Evolutionary conservation across 2,329 filamentous ascomycete species (phyloP), one percentile per base, ranked within the genome.

Genomic region (Sporothrix euskadiensis): DNA sequence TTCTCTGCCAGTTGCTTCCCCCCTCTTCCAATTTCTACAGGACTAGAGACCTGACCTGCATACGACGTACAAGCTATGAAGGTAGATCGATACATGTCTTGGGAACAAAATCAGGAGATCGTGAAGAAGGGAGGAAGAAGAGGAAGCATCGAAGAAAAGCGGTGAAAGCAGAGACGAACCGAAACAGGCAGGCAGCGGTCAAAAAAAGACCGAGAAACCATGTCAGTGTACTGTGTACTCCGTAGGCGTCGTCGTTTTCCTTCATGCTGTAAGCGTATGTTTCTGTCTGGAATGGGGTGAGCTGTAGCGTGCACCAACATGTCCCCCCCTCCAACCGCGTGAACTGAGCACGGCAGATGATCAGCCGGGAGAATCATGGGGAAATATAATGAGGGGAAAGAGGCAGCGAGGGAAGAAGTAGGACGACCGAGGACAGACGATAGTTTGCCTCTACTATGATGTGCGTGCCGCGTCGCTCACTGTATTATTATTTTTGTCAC

Each of bases 341-440:
- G 22, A 35, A 65, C 70, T 52, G 22, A 35, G 54, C 70, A 35
- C 72, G 69, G 72, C 68, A 68, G 57, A 39, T 71, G 72, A 71
- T 73, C 72, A 49, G 59, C 72, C 72, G 59, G 72, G 59, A 65
- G 54, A 9, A 61, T 47, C 65, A 61, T 35, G 54, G 69, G 41
- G 30, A 22, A 61, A 71, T 32, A 49, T 39, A 71, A 26, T 26
- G 69, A 59, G 56, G 49, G 41, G 49, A 44, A 56, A 4, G 10
- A 35, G 26, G 26, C 26, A 26, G 26, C 26, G 16, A 26, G 19
- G 12, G 5, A 44, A 35, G 47, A n/a, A 39, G 54, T 6, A 44
- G 8, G 22, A 41, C 39, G 12, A 39, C 10, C 9, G 57, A 61
- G 57, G 16, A 16, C 30, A 3, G 19, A 47, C 39, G 47, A 66